Base-by-base conservation (phyloP, 176 grass and related monocot species). In the Oropetium thomaeum region DNA sequence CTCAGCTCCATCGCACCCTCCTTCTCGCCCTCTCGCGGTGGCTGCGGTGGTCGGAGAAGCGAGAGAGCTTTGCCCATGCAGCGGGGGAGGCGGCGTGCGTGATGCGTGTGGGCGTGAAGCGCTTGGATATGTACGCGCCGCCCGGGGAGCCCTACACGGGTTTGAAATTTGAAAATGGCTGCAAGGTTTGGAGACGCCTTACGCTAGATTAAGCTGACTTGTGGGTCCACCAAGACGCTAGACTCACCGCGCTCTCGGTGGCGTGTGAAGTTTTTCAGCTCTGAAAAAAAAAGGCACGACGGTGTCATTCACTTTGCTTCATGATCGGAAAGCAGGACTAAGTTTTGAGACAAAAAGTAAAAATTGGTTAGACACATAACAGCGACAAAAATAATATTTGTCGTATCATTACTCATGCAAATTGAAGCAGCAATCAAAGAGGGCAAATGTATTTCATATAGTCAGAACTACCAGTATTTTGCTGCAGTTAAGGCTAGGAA, bases 81-180 rank as follows among this genome's bases (percentile, higher is more conserved):
- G 43, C 66, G 80, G 55, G 81, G 73, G 67, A 73, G 72, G 77
- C 74, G 72, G 73, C 53, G 45, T 58, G 40, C 71, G 45, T 58
- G 40, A 65, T 77, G 60, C 71, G 54, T 67, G 61, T 16, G 44
- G 48, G 58, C 57, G 69, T 49, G 27, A 38, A 41, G 40, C 26
- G 26, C 26, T 13, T 27, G 65, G 27, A 9, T 89, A 83, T 84
- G 77, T 87, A 87, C 30, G 77, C 30, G 74, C 78, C 68, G 78
- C 55, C 55, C 53, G 3, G 48, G 77, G 28, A 57, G 44, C 23
- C 35, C 16, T 49, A 17, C 45, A 8, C 22, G 48, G 23, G 23
- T 71, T 92, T 79, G 58, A 79, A 92, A 92, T 80, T 86, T 78
- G 73, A 92, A n/a, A 76, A 64, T 86, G 84, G 64, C 17, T 70